phyloP scores from a whole-genome alignment of 495 filamentous ascomycete genomes.

The Aspergillus olivimuriae region DNA sequence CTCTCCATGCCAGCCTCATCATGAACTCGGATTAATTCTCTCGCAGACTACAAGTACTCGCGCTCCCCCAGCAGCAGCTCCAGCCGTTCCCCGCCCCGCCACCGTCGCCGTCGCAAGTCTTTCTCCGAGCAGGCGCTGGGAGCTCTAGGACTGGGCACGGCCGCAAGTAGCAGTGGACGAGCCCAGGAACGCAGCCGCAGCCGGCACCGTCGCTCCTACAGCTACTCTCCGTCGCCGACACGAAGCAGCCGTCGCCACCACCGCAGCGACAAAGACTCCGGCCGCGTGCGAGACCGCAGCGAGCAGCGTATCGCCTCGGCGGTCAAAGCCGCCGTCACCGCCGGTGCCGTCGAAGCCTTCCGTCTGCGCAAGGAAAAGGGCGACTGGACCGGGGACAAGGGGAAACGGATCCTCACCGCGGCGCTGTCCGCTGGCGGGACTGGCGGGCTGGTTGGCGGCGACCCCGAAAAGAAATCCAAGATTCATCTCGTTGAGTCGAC shows the following conservation, averaged over 20 bases:
- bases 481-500: slow-evolving; percentile 65
- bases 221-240: slow-evolving; percentile 43
- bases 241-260: slow-evolving; percentile 40
- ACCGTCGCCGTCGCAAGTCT: slow-evolving; percentile 60
- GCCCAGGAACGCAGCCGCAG: slow-evolving; percentile 22
- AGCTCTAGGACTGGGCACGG: slow-evolving; percentile 58
- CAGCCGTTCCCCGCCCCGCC: slow-evolving; percentile 34
- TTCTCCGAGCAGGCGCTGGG: slow-evolving; percentile 64
- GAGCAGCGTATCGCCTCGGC: slow-evolving; percentile 73
- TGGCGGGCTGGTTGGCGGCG: slow-evolving; percentile 64
- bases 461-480: slow-evolving; percentile 69
- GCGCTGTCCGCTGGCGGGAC: slow-evolving; percentile 79
- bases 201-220: slow-evolving; percentile 46
- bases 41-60: slow-evolving; percentile 21
- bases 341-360: slow-evolving; percentile 85
- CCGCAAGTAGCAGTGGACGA: slow-evolving; percentile 18
- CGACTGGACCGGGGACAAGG: slow-evolving; percentile 77
- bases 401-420: slow-evolving; percentile 79
- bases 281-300: too few species aligned
- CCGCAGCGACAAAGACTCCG: slow-evolving; percentile 29
- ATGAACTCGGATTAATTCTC: neutral
- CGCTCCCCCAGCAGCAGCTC: slow-evolving; percentile 33
- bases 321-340: slow-evolving; percentile 76
- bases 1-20: neutral
- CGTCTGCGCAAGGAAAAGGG: slow-evolving; percentile 78